Conservation (phyloP, 208 protist species). For the Leishmania tarentolae region DNA sequence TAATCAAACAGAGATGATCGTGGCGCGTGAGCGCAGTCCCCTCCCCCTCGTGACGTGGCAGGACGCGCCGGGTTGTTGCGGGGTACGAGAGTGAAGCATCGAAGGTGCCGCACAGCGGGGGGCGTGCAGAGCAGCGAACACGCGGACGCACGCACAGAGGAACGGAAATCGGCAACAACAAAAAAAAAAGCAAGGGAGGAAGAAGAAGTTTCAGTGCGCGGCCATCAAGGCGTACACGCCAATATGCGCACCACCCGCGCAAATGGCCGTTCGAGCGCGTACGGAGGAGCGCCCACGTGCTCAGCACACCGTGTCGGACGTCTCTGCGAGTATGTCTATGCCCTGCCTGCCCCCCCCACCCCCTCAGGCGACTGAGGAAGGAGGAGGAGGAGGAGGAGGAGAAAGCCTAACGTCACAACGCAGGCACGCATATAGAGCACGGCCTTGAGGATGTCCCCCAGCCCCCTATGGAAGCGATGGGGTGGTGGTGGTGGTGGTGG, state of each 20-base stretch:
- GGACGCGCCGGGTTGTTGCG: no score
- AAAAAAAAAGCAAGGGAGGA: background rate
- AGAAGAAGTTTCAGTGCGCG: background rate
- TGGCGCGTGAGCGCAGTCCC: no score
- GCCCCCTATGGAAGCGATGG: no score
- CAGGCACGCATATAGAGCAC: no score
- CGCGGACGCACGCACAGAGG: background rate
- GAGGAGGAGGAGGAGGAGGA: no score
- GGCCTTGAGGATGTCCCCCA: no score
- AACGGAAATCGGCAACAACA: background rate
- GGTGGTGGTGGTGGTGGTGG: no score
- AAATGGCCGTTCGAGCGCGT: background rate
- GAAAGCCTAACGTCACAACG: background rate
- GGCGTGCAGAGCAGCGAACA: background rate
- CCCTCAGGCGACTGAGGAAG: background rate
- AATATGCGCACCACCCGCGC: no score
- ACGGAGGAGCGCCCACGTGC: background rate
- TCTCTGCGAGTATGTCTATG: background rate
- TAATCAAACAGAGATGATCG: background rate
- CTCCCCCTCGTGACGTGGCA: background rate
- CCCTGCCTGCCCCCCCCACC: no score
- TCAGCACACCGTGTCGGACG: no score
- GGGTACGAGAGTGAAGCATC: no score
- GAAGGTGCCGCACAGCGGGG: no score
- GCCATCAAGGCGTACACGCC: background rate